These are phyloP conservation scores for Pseudomassariella vexata DNA, from an alignment of 2,329 filamentous ascomycete genomes.

Conservation along the genomic window DNA sequence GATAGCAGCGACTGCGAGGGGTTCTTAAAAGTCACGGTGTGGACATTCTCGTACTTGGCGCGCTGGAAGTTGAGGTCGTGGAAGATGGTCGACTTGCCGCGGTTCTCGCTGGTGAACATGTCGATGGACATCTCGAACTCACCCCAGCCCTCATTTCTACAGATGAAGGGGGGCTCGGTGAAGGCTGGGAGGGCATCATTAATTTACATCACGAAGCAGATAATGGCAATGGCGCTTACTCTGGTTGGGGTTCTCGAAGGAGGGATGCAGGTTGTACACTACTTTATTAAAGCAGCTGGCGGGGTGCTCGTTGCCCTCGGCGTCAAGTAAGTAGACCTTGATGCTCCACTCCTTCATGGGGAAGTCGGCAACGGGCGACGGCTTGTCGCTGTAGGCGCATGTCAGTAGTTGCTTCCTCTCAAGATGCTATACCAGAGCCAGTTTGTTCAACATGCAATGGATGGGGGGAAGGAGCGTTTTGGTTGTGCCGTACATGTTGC, in stretches of 20 bases:
- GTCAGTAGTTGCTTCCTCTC: not conserved
- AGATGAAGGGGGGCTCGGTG: constrained; percentile 79
- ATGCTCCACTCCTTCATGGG: constrained; percentile 93
- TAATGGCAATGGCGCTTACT: constrained; percentile 48
- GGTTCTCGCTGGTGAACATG: constrained; percentile 79
- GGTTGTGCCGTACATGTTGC: constrained; percentile 65
- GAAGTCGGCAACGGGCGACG: constrained; percentile 77
- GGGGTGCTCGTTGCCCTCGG: constrained; percentile 76
- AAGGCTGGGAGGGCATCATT: constrained; percentile 50
- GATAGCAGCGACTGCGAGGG: constrained; percentile 81
- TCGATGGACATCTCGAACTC: constrained; percentile 95
- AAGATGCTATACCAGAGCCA: no score
- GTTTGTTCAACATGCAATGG: no score
- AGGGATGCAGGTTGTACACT: constrained; percentile 88
- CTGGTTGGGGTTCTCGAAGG: constrained; percentile 81
- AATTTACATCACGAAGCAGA: constrained; percentile 1
- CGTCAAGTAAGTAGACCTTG: constrained; percentile 76
- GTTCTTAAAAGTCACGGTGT: constrained; percentile 83
- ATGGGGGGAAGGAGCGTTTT: constrained; percentile 4
- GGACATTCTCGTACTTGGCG: constrained; percentile 75
- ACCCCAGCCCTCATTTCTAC: constrained; percentile 94
- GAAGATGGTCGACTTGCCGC: constrained; percentile 67
- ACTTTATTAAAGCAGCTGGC: constrained; percentile 89
- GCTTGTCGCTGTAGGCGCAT: constrained; percentile 57
- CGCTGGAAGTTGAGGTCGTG: constrained; percentile 92